phyloP scores from a whole-genome alignment of 352 stramenopile species.

The Phytopythium sindhum region DNA sequence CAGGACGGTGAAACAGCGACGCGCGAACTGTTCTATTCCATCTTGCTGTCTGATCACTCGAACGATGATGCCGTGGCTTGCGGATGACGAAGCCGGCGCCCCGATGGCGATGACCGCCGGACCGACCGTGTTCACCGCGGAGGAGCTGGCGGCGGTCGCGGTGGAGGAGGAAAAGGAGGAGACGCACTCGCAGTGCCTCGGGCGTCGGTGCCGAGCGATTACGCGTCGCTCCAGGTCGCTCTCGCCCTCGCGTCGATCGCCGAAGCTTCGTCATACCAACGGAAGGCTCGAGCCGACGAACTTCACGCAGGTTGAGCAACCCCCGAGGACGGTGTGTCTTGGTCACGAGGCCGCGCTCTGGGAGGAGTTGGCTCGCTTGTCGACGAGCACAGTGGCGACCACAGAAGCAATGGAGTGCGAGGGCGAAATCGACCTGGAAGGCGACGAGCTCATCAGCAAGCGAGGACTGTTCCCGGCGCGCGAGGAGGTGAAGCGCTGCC shows the following conservation, averaged over 20 bases:
- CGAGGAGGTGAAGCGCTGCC: background rate
- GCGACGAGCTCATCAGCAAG: background rate
- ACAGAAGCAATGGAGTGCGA: background rate
- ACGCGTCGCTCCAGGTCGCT: slow-evolving; percentile 16
- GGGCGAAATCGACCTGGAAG: background rate
- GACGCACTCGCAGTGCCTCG: background rate
- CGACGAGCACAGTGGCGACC: background rate
- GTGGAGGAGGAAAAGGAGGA: background rate
- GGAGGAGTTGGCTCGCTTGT: background rate
- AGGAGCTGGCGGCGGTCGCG: slow-evolving; percentile 1
- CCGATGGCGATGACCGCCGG: slow-evolving; percentile 3
- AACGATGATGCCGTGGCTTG: background rate
- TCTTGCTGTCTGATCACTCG: slow-evolving; percentile 4
- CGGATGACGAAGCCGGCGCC: background rate
- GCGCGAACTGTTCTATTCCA: background rate
- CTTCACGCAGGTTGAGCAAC: background rate
- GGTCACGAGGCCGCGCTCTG: slow-evolving; percentile 1
- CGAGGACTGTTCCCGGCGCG: too few species aligned
- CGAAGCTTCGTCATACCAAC: slow-evolving; percentile 30
- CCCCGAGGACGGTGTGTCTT: background rate
- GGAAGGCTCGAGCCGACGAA: slow-evolving; percentile 9
- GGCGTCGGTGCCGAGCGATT: background rate
- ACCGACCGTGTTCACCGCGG: slow-evolving; percentile 3
- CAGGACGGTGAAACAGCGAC: background rate
- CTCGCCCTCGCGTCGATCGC: slow-evolving; percentile 20